Conservation (phyloP, 2,329 filamentous ascomycete species). For the Clarireedia homoeocarpa region DNA sequence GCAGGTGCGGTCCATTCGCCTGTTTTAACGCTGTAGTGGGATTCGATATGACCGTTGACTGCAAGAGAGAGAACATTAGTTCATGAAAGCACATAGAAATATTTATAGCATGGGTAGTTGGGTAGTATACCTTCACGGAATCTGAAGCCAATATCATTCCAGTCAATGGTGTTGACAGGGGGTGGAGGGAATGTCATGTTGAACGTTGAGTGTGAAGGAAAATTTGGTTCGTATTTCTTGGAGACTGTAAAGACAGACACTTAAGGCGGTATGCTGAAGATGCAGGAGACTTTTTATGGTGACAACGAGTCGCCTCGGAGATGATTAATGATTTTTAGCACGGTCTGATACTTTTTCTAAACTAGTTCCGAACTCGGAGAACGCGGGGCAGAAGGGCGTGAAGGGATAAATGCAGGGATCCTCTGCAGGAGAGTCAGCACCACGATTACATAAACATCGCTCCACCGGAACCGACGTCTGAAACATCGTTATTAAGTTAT, state of each 20-base stretch:
- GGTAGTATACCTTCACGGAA: slow-evolving; percentile 68
- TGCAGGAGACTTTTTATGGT: not conserved
- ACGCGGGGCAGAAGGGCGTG: slow-evolving; percentile 1
- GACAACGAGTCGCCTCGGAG: no score
- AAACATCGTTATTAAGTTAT: not conserved
- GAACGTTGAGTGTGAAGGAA: slow-evolving; percentile 3
- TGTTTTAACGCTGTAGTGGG: slow-evolving; percentile 67
- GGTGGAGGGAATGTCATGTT: slow-evolving; percentile 61
- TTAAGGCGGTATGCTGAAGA: no score
- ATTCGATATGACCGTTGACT: slow-evolving; percentile 95
- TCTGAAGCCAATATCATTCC: slow-evolving; percentile 87
- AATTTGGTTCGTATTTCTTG: not conserved
- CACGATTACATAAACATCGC: not conserved
- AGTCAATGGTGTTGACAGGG: slow-evolving; percentile 76
- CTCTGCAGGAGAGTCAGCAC: not conserved
- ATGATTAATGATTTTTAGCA: not conserved
- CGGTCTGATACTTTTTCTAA: no score
- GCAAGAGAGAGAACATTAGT: slow-evolving; percentile 6
- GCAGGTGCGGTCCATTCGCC: slow-evolving; percentile 69
- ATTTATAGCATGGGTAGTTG: not conserved
- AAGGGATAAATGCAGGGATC: slow-evolving; percentile 3
- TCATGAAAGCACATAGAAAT: not conserved
- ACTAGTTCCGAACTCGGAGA: slow-evolving; percentile 4
- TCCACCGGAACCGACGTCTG: not conserved
- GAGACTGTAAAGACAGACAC: not conserved